Percentiles rank a stretch among this genome's conserved stretches.
Evolutionary conservation across 176 grass and related monocot genomes (phyloP).

Genomic region (Cocos nucifera): DNA sequence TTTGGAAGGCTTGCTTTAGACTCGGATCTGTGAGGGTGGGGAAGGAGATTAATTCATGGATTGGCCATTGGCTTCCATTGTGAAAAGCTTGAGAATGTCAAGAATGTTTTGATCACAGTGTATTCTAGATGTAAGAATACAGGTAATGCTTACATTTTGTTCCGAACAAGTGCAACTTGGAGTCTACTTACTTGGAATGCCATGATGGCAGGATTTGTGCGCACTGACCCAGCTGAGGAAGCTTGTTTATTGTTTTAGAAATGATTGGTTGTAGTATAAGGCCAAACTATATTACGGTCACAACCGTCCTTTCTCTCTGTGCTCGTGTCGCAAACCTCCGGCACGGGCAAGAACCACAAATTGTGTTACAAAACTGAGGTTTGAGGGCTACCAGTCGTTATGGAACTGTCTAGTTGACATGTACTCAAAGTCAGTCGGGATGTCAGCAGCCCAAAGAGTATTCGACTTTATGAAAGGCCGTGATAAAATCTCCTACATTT

Average conservation of each 20-base stretch:
- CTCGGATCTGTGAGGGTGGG: conserved; percentile 26
- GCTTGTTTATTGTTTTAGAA: conserved; percentile 33
- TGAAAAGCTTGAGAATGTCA: conserved; percentile 20
- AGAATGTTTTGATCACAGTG: conserved; percentile 54
- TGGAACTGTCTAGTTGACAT: conserved; percentile 59
- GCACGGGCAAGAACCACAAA: conserved; percentile 58
- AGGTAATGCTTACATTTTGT: conserved; percentile 31
- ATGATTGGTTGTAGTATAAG: conserved; percentile 41
- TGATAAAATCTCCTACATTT: conserved; percentile 57
- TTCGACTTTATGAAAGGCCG: conserved; percentile 46
- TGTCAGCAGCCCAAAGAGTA: conserved; percentile 35
- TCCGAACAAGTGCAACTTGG: conserved; percentile 13
- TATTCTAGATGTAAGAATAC: conserved; percentile 49
- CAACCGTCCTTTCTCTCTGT: conserved; percentile 59
- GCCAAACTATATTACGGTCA: conserved; percentile 57
- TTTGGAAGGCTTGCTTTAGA: conserved; percentile 42
- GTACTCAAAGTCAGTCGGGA: conserved; percentile 51
- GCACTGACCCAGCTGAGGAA: conserved; percentile 34
- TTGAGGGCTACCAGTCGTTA: conserved; percentile 34
- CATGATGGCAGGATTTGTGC: conserved; percentile 40
- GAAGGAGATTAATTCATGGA: conserved; percentile 56
- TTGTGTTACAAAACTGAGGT: conserved; percentile 47
- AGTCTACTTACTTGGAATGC: conserved; percentile 63
- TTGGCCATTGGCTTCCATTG: conserved; percentile 24
- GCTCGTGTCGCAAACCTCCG: conserved; percentile 50